These are phyloP conservation scores for Aureobasidium mangrovei DNA, from an alignment of 2,329 filamentous ascomycete species.

Conservation along the genomic window DNA sequence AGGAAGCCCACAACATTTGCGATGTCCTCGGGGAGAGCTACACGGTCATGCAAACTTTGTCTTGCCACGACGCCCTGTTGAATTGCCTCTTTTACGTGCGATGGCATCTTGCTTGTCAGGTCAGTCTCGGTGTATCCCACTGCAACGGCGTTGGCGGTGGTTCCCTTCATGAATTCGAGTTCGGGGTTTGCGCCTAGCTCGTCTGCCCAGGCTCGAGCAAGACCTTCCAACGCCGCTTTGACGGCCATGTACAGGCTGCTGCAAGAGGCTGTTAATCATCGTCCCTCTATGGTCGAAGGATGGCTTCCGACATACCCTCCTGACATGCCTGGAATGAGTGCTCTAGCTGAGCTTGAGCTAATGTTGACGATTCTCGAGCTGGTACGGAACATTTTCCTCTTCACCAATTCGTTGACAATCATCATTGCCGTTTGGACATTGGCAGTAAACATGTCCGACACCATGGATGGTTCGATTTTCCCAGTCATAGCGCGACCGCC, in stretches of 20 bases:
- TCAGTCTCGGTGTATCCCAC: conserved; percentile 25
- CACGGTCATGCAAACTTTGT: conserved; percentile 1
- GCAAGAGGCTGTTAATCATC: background rate
- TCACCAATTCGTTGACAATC: conserved; percentile 21
- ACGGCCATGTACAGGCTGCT: conserved; percentile 13
- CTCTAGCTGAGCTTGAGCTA: conserved; percentile 17
- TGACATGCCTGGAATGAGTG: background rate
- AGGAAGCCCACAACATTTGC: conserved; percentile 54
- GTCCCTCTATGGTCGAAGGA: background rate
- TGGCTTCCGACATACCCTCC: background rate
- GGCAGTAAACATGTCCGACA: conserved; percentile 16
- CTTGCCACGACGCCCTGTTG: conserved; percentile 14
- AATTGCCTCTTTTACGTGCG: conserved; percentile 16
- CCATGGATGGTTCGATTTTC: conserved; percentile 16
- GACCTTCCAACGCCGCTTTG: conserved; percentile 21
- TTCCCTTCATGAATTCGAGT: conserved; percentile 20
- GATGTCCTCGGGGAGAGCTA: conserved; percentile 40
- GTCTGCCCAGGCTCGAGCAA: conserved; percentile 21
- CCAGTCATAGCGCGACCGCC: conserved; percentile 14
- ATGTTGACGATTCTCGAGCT: conserved; percentile 22
- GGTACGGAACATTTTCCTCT: conserved; percentile 15
- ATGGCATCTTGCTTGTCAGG: background rate
- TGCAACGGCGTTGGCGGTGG: conserved; percentile 24
- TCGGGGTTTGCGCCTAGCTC: conserved; percentile 20
- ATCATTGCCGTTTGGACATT: conserved; percentile 23